Evolutionary conservation across 805 yeast species (phyloP).

Genomic region (Ogataea paraovalis): DNA sequence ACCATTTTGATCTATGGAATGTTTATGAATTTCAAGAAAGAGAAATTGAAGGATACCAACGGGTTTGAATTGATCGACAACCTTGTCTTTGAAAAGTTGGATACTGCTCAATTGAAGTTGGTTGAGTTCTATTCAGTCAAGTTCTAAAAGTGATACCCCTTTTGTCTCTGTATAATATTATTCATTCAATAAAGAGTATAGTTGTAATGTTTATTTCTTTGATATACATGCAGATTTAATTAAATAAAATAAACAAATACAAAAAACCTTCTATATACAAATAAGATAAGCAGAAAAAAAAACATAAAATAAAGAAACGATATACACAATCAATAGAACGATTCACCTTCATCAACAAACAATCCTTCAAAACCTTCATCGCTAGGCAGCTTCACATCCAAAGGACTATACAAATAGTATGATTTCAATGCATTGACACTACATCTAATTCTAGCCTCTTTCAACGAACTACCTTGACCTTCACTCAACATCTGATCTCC

Average conservation of each 20-base stretch:
- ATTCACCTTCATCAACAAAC: constrained; percentile 34
- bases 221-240: neutral
- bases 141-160: neutral
- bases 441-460: constrained; percentile 90
- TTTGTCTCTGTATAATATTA: too few relatives aligned
- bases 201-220: neutral
- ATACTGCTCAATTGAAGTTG: constrained; percentile 41
- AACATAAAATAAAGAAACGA: too few relatives aligned
- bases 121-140: constrained; percentile 40
- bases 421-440: constrained; percentile 86
- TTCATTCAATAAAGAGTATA: neutral
- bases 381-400: constrained; percentile 59
- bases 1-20: constrained; percentile 38
- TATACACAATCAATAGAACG: constrained; percentile 23
- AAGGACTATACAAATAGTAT: constrained; percentile 89
- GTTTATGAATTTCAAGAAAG: constrained; percentile 14
- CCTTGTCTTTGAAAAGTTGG: constrained; percentile 35
- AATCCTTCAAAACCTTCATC: constrained; percentile 40
- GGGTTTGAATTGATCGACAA: constrained; percentile 25
- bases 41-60: constrained; percentile 9
- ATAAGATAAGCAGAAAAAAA: constrained; percentile 1
- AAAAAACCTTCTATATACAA: constrained; percentile 16
- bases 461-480: constrained; percentile 86
- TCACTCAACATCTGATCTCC: constrained; percentile 85
- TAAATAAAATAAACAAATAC: neutral